Evolutionary conservation across 2,329 filamentous ascomycete genomes (phyloP).

Genomic region (Ampelomyces quisqualis): DNA sequence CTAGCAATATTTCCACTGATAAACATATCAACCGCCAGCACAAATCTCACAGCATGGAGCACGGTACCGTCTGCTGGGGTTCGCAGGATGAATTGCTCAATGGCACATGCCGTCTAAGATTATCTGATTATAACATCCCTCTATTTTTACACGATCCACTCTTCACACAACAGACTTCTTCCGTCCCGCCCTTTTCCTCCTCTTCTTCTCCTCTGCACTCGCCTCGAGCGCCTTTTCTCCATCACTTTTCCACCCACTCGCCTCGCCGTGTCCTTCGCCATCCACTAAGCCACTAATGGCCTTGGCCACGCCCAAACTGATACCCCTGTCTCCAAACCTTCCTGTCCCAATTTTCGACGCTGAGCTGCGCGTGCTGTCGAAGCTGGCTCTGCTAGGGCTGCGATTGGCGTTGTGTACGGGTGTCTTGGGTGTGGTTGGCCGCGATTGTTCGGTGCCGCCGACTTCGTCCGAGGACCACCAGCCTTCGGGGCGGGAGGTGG

Average conservation of each 20-base stretch:
- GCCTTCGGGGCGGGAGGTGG: constrained; percentile 39
- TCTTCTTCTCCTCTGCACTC: constrained; percentile 10
- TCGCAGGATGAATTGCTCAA: no score
- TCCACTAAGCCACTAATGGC: constrained; percentile 35
- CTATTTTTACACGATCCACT: no score
- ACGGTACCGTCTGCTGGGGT: no score
- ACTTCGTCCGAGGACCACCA: constrained; percentile 46
- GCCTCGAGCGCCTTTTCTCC: constrained; percentile 6
- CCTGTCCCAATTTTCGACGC: constrained; percentile 20
- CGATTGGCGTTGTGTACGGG: constrained; percentile 5
- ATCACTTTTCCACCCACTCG: constrained; percentile 17
- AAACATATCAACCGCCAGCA: no score
- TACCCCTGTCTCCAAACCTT: constrained; percentile 36
- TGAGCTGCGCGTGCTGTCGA: constrained; percentile 33
- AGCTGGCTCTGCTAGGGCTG: constrained; percentile 16
- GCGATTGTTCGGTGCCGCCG: constrained; percentile 32
- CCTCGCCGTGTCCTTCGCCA: constrained; percentile 26
- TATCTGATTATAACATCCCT: no score
- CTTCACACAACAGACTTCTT: no score
- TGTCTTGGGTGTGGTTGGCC: constrained; percentile 18
- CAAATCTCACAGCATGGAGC: no score
- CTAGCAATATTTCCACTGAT: no score
- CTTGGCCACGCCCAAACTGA: constrained; percentile 35
- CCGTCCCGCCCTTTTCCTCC: constrained; percentile 4
- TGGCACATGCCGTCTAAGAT: no score